Evolutionary conservation across 2,329 filamentous ascomycete genomes (phyloP).

Genomic region (Neospermospora avenae): DNA sequence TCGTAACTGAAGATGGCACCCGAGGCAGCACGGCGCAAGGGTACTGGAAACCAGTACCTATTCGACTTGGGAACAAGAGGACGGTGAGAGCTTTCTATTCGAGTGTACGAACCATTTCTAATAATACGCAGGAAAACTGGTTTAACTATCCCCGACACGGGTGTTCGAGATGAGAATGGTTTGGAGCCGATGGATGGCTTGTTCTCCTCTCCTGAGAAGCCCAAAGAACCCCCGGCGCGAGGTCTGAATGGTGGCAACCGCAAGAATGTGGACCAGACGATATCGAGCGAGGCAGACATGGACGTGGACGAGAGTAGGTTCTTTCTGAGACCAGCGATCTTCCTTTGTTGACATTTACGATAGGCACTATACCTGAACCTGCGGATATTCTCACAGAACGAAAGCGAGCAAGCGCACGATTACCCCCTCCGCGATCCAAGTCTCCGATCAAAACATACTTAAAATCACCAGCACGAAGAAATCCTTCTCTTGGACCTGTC

Average conservation of each 20-base stretch:
- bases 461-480: conserved; percentile 35
- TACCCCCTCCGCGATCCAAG: conserved; percentile 35
- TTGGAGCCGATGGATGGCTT: conserved; percentile 84
- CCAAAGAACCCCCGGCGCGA: conserved; percentile 13
- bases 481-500: conserved; percentile 32
- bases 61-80: conserved; percentile 50
- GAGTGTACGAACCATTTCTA: conserved; percentile 20
- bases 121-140: conserved; percentile 73
- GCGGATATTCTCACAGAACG: conserved; percentile 42
- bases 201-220: conserved; percentile 80
- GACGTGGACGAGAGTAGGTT: conserved; percentile 58
- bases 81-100: conserved; percentile 39
- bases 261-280: conserved; percentile 39
- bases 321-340: background rate
- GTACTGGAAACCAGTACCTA: conserved; percentile 43
- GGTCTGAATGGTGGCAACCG: conserved; percentile 3
- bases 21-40: conserved; percentile 26
- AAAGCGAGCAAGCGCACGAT: conserved; percentile 26
- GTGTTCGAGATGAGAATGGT: conserved; percentile 84
- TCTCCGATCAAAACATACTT: conserved; percentile 37
- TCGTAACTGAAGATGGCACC: conserved; percentile 17
- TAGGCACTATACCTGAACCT: conserved; percentile 50
- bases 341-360: conserved; percentile 14
- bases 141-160: conserved; percentile 72
- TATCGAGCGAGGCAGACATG: conserved; percentile 56